Evolutionary conservation across 164 flowering plant genomes (phyloP).

Genomic region (Macadamia tetraphylla): DNA sequence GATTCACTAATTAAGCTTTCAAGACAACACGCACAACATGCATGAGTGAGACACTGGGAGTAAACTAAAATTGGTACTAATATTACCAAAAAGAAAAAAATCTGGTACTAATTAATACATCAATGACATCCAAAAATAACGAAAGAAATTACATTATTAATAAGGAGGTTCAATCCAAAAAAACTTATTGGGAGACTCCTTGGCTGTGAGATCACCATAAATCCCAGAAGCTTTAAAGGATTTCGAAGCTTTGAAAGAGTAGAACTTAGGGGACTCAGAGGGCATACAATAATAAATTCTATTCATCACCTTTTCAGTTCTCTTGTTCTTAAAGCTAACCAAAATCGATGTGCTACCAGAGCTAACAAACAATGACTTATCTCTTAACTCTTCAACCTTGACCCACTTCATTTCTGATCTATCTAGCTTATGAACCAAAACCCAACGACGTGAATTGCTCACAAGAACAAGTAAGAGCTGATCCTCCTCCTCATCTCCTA

Average conservation of each 20-base stretch:
- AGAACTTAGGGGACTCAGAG: not conserved
- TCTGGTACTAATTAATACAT: no score
- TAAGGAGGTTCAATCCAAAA: constrained; percentile 3
- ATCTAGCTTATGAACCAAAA: not conserved
- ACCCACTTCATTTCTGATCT: not conserved
- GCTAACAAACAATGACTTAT: not conserved
- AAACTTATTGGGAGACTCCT: not conserved
- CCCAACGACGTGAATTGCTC: not conserved
- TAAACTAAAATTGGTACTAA: no score
- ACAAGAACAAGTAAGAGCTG: not conserved
- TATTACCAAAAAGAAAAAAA: no score
- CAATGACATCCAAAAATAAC: no score
- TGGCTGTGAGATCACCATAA: not conserved
- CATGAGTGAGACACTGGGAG: no score
- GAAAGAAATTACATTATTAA: not conserved
- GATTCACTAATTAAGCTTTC: no score
- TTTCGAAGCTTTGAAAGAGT: not conserved
- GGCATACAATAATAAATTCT: not conserved
- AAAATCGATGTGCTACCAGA: no score
- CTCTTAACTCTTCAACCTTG: not conserved
- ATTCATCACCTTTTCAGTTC: not conserved
- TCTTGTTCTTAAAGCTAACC: not conserved
- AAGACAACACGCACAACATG: no score
- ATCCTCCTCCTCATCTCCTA: not conserved
- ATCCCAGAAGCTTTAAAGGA: not conserved